phyloP scores from a whole-genome alignment of 768 basidiomycete genomes.

The Rhodotorula babjevae region DNA sequence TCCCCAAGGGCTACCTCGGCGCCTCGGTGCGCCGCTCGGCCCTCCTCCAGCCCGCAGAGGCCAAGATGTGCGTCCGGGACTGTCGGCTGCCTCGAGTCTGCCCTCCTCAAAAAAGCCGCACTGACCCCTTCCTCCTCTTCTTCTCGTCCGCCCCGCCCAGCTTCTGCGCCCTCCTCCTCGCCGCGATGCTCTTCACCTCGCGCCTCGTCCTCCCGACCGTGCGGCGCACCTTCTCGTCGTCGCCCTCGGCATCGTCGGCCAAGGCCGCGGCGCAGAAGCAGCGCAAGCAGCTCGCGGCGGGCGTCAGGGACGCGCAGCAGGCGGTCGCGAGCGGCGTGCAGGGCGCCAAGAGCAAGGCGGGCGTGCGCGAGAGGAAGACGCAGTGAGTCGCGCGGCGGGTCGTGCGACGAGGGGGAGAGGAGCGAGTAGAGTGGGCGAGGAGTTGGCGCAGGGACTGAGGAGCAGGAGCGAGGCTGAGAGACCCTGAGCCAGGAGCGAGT shows the following conservation, averaged over 20 bases:
- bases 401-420: background rate
- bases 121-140: background rate
- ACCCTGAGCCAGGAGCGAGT: too few species aligned
- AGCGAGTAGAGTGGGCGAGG: background rate
- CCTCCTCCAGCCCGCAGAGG: constrained; percentile 30
- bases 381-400: background rate
- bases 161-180: constrained; percentile 33
- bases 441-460: too few species aligned
- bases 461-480: too few species aligned
- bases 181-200: constrained; percentile 25
- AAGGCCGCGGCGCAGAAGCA: background rate
- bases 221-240: background rate
- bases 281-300: constrained; percentile 4
- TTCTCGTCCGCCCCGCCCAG: background rate
- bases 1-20: constrained; percentile 35
- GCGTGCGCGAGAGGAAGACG: constrained; percentile 18
- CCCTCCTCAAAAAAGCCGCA: background rate
- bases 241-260: background rate
- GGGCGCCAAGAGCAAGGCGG: background rate
- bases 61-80: constrained; percentile 29
- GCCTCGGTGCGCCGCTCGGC: background rate
- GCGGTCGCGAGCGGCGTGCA: background rate
- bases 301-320: constrained; percentile 2
- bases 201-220: constrained; percentile 17
- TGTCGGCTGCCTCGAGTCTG: background rate